Conservation (phyloP, 1,284 basidiomycete genomes). For the Cryptococcus sp. region DNA sequence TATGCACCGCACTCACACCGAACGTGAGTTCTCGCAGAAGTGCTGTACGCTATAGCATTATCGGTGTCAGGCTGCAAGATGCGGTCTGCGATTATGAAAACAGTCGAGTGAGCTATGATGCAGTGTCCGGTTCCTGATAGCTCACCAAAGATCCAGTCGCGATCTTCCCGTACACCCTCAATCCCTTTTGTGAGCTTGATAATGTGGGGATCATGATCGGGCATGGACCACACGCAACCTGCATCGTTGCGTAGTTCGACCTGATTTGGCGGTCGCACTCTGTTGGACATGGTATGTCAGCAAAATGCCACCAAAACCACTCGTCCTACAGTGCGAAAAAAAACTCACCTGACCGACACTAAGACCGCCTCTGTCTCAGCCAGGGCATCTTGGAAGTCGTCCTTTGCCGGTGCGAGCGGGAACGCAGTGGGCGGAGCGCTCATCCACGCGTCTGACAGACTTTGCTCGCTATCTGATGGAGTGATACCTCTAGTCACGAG, state of each 20-base stretch:
- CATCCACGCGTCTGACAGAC: slow-evolving; percentile 25
- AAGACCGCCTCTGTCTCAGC: slow-evolving; percentile 70
- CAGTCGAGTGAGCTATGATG: background rate
- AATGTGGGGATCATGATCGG: slow-evolving; percentile 40
- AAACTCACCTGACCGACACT: slow-evolving; percentile 74
- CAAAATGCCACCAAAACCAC: background rate
- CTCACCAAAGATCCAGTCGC: slow-evolving; percentile 56
- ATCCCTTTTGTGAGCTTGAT: slow-evolving; percentile 45
- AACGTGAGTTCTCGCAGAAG: slow-evolving; percentile 82
- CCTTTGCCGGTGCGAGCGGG: slow-evolving; percentile 6
- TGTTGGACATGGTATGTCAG: slow-evolving; percentile 36
- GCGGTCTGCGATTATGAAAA: slow-evolving; percentile 48
- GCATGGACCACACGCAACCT: slow-evolving; percentile 41
- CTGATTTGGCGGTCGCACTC: slow-evolving; percentile 67
- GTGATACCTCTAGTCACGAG: slow-evolving; percentile 10
- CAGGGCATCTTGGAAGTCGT: slow-evolving; percentile 26
- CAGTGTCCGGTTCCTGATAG: slow-evolving; percentile 7
- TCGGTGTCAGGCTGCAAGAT: slow-evolving; percentile 59
- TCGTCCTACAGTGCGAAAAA: background rate
- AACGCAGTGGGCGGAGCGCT: slow-evolving; percentile 7
- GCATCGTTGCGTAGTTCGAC: slow-evolving; percentile 45
- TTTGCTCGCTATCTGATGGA: slow-evolving; percentile 12
- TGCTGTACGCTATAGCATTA: slow-evolving; percentile 81
- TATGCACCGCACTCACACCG: slow-evolving; percentile 52
- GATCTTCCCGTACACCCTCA: slow-evolving; percentile 39